Base-by-base conservation (phyloP, 106 monocot species). In the Dendrobium chrysotoxum region DNA sequence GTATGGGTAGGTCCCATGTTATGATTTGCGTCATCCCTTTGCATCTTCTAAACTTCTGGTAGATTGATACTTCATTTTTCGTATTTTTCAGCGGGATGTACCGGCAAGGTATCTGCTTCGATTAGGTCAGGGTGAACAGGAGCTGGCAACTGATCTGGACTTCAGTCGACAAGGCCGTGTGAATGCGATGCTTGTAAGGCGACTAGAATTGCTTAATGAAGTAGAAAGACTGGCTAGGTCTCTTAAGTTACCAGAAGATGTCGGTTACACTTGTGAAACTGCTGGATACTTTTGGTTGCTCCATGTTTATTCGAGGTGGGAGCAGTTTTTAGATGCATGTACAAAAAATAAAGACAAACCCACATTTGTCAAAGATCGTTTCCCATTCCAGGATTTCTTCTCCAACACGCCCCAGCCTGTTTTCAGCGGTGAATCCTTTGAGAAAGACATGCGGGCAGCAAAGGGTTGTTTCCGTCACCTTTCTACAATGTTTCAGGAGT, bases 131-230 rank as follows among this genome's bases (percentile, higher is more conserved):
- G 99, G 99, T 46, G 99, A 99, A 77, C 99, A 99, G 81, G 99
- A 99, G 75, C 87, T 99, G 53, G 99, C 99, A 45, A 99, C 99
- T 10, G 99, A 95, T 91, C 93, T 99, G 76, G 99, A 99, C 78
- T 99, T 99, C 78, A 99, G 99, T 47, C 89, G 99, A 47, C 99
- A 99, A 84, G 99, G 99, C 25, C 95, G 95, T 81, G 99, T 99
- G 30, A 99, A 99, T 79, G 89, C 95, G 15, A 99, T 99, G 99
- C 99, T 99, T 77, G 95, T 99, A 0, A 84, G 99, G 4, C 86
- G 99, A 45, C 77, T 99, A 58, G 95, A 99, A 75, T 85, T 99
- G 31, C 87, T 95, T 17, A 65, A 79, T 88, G 99, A 99, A 85
- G 99, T 99, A 5, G 93, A 95, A 82, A 88, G 93, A 77, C 84